Percentiles rank a stretch among this genome's conserved stretches.
phyloP scores from a whole-genome alignment of 2,329 filamentous ascomycete species.

The Monilinia aucupariae region DNA sequence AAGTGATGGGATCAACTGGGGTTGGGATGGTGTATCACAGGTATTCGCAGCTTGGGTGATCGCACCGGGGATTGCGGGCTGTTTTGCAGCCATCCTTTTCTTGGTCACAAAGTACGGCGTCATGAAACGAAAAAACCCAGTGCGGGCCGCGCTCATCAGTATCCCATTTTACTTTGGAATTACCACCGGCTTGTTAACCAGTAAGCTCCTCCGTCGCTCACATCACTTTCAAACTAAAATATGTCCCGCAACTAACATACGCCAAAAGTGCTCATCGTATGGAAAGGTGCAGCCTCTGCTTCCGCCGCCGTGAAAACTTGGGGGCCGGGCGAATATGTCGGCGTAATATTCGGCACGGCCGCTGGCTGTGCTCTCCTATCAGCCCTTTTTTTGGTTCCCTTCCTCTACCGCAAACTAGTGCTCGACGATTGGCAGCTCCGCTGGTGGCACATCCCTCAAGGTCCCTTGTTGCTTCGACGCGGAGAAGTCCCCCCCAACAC shows the following conservation, averaged over 20 bases:
- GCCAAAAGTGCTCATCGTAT: neutral
- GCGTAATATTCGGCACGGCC: conserved; percentile 31
- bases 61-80: conserved; percentile 61
- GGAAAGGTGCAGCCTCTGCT: conserved; percentile 5
- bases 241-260: conserved; percentile 23
- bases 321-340: conserved; percentile 34
- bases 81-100: conserved; percentile 65
- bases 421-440: conserved; percentile 33
- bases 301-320: conserved; percentile 30
- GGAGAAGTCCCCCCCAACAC: neutral
- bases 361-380: conserved; percentile 22
- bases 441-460: conserved; percentile 34
- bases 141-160: conserved; percentile 66
- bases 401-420: conserved; percentile 32
- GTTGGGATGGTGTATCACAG: conserved; percentile 42
- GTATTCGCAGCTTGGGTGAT: conserved; percentile 65
- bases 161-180: conserved; percentile 63
- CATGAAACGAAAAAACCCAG: conserved; percentile 64
- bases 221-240: conserved; percentile 24
- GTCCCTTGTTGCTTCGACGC: conserved; percentile 32
- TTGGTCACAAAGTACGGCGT: conserved; percentile 67
- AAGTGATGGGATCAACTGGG: conserved; percentile 58
- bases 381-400: conserved; percentile 38
- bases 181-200: neutral
- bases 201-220: conserved; percentile 26